These are phyloP conservation scores for Ophiostoma quercus DNA, from an alignment of 2,329 filamentous ascomycete species.

Conservation along the genomic window DNA sequence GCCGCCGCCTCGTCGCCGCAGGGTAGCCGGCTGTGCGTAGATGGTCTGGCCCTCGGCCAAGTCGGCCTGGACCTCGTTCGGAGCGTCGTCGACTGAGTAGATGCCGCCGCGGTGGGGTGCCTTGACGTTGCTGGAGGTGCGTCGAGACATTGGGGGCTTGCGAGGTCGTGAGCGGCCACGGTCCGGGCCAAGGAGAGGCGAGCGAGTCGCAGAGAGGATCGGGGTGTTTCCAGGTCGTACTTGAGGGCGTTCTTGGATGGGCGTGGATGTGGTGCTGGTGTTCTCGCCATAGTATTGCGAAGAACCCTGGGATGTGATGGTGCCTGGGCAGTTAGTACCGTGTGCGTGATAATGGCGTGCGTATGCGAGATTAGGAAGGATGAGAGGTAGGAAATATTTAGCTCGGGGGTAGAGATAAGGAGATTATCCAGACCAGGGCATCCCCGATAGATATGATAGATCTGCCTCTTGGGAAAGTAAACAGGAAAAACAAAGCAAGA, in stretches of 20 bases:
- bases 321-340: slow-evolving; percentile 16
- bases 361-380: background rate
- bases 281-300: slow-evolving; percentile 23
- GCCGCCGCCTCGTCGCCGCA: slow-evolving; percentile 19
- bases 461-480: background rate
- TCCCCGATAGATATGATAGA: background rate
- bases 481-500: background rate
- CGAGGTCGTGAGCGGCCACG: slow-evolving; percentile 52
- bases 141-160: slow-evolving; percentile 68
- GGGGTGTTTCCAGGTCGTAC: slow-evolving; percentile 34
- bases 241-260: slow-evolving; percentile 38
- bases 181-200: slow-evolving; percentile 45
- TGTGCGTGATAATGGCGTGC: background rate
- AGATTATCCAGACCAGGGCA: background rate
- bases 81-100: slow-evolving; percentile 88
- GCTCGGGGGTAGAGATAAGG: background rate
- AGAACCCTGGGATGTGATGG: slow-evolving; percentile 21
- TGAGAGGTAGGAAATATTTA: background rate
- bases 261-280: slow-evolving; percentile 20
- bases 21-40: slow-evolving; percentile 26
- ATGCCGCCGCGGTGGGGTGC: slow-evolving; percentile 75
- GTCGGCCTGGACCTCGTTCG: slow-evolving; percentile 72
- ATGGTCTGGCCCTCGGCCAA: slow-evolving; percentile 45
- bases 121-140: slow-evolving; percentile 64
- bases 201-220: slow-evolving; percentile 36